Conservation (phyloP, 2,329 filamentous ascomycete species). For the Aspergillus neoniger region DNA sequence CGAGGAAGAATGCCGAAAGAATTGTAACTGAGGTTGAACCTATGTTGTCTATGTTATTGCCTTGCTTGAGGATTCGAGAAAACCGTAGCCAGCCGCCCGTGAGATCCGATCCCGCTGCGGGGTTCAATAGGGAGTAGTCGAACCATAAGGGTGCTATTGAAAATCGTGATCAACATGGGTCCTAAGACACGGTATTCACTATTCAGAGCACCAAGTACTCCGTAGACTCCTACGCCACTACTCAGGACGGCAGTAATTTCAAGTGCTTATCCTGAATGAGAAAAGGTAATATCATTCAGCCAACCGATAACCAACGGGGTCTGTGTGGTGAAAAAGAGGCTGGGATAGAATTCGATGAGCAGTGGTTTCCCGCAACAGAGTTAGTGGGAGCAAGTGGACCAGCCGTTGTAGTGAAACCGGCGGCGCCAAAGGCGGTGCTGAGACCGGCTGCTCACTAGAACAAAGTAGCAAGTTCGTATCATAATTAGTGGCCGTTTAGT, state of each 20-base stretch:
- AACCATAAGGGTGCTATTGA: not conserved
- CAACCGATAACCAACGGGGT: too few relatives aligned
- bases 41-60: not conserved
- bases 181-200: not conserved
- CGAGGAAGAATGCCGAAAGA: not conserved
- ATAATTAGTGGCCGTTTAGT: conserved; percentile 10
- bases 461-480: not conserved
- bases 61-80: not conserved
- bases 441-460: not conserved
- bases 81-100: not conserved
- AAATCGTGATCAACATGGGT: not conserved
- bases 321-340: not conserved
- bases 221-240: too few relatives aligned
- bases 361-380: not conserved
- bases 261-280: too few relatives aligned
- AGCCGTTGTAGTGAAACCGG: conserved; percentile 1
- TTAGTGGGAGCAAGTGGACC: not conserved
- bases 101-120: not conserved
- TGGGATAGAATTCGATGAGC: not conserved
- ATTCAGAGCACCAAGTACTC: not conserved
- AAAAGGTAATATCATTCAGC: too few relatives aligned
- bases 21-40: too few relatives aligned
- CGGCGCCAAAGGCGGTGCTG: not conserved
- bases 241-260: too few relatives aligned
- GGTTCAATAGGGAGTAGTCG: not conserved